Percentiles rank a stretch among this genome's conserved stretches.
phyloP scores from a whole-genome alignment of 441 rosid genomes.

The Capsella rubella region DNA sequence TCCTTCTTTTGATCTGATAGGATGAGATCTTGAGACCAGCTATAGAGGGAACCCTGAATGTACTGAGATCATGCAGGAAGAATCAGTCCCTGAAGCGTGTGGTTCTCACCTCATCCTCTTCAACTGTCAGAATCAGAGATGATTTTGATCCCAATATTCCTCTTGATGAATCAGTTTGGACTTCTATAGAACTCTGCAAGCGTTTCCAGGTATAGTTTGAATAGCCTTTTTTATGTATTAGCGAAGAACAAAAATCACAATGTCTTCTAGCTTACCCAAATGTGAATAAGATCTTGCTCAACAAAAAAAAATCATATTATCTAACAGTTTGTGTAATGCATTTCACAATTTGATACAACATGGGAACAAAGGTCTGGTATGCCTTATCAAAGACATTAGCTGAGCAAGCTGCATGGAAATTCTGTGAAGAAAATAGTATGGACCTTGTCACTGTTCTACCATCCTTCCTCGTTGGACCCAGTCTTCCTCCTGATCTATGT shows the following conservation, averaged over 20 bases:
- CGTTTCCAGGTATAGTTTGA: constrained; percentile 55
- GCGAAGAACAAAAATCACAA: not conserved
- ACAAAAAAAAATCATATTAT: not conserved
- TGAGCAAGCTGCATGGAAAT: constrained; percentile 88
- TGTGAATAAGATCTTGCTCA: not conserved
- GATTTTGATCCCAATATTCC: constrained; percentile 65
- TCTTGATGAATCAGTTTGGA: constrained; percentile 86
- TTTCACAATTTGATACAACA: not conserved
- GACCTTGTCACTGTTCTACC: constrained; percentile 74
- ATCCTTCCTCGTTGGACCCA: constrained; percentile 80
- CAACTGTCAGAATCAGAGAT: constrained; percentile 72
- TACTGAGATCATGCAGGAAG: constrained; percentile 76
- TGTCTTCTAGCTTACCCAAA: not conserved
- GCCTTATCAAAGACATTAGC: constrained; percentile 77
- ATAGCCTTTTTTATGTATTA: not conserved
- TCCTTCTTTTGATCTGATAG: constrained; percentile 47
- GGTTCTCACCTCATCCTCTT: constrained; percentile 85
- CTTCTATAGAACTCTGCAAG: constrained; percentile 75
- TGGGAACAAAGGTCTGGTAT: constrained; percentile 61
- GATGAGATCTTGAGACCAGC: constrained; percentile 84
- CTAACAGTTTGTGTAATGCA: constrained; percentile 32
- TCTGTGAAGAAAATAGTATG: constrained; percentile 61
- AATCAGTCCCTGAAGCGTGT: constrained; percentile 70
- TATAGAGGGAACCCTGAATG: constrained; percentile 79
- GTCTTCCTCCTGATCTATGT: constrained; percentile 70